Percentiles rank a stretch among this genome's conserved stretches.
phyloP scores from a whole-genome alignment of 495 filamentous ascomycete species.

The Hypoxylon crocopeplum region DNA sequence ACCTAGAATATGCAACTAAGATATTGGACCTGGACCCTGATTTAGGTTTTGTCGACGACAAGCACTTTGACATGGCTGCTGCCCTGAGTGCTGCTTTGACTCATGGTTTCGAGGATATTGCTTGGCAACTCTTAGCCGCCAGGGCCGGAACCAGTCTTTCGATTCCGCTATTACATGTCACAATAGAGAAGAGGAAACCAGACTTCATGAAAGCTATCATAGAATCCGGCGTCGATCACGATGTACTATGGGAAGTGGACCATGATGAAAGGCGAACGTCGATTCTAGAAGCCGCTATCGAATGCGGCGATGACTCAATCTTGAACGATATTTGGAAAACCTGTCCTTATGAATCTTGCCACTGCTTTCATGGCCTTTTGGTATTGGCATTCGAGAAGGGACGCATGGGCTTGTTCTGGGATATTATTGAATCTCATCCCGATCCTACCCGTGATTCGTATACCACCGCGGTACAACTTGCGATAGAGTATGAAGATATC shows the following conservation, averaged over 20 bases:
- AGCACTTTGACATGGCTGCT: neutral
- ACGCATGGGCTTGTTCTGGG: neutral
- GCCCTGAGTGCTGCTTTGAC: conserved; percentile 2
- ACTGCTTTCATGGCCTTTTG: neutral
- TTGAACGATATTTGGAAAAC: neutral
- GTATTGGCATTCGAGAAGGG: neutral
- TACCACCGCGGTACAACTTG: neutral
- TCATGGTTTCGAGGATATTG: conserved; percentile 19
- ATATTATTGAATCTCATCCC: no score
- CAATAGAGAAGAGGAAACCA: neutral
- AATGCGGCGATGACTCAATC: conserved; percentile 6
- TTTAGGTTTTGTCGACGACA: neutral
- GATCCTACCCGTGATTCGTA: neutral
- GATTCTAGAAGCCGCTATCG: neutral
- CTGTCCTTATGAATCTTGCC: neutral
- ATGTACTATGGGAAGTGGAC: neutral
- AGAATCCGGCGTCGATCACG: neutral
- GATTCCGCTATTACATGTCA: neutral
- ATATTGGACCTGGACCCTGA: conserved; percentile 8
- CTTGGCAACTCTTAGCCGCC: conserved; percentile 2
- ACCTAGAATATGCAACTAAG: neutral
- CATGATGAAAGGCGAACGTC: neutral
- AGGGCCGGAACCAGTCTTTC: neutral
- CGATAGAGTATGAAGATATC: neutral
- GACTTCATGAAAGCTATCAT: conserved; percentile 10